Conservation (phyloP, 306 rosid genomes). For the Ochetophila trinervis region DNA sequence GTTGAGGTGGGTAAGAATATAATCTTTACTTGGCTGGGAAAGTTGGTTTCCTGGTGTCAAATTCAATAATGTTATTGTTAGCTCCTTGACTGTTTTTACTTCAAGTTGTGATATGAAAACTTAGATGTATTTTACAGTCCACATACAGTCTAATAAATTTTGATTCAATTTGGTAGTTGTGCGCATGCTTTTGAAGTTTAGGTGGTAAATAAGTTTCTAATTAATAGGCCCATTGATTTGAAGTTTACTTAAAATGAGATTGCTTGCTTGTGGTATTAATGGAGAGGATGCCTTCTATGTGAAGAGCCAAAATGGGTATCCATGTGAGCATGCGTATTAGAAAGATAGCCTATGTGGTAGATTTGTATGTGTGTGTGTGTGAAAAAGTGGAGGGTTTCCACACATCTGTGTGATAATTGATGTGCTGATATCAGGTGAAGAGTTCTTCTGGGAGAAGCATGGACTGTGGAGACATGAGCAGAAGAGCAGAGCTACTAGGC, state of each 20-base stretch:
- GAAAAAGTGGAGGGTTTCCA: background rate
- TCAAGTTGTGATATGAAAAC: background rate
- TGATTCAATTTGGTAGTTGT: background rate
- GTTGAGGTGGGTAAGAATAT: too few species aligned
- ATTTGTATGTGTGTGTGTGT: background rate
- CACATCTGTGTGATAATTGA: background rate
- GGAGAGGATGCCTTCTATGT: background rate
- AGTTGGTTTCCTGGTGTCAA: too few species aligned
- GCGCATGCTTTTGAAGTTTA: background rate
- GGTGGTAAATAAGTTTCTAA: background rate
- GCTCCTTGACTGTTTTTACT: background rate
- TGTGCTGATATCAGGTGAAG: slow-evolving; percentile 25
- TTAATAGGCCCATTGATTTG: background rate
- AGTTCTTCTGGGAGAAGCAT: slow-evolving; percentile 31
- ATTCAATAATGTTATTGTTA: too few species aligned
- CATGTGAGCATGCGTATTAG: background rate
- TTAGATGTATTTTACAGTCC: background rate
- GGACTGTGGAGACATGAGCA: slow-evolving; percentile 38
- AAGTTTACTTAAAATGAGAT: background rate
- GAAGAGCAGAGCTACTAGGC: slow-evolving; percentile 35
- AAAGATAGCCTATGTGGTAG: background rate
- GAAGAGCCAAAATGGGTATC: background rate
- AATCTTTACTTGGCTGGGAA: too few species aligned
- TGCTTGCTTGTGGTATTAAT: background rate
- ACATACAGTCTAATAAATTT: background rate